phyloP scores from a whole-genome alignment of 2,329 filamentous ascomycete species.

The Akanthomyces lecanii region DNA sequence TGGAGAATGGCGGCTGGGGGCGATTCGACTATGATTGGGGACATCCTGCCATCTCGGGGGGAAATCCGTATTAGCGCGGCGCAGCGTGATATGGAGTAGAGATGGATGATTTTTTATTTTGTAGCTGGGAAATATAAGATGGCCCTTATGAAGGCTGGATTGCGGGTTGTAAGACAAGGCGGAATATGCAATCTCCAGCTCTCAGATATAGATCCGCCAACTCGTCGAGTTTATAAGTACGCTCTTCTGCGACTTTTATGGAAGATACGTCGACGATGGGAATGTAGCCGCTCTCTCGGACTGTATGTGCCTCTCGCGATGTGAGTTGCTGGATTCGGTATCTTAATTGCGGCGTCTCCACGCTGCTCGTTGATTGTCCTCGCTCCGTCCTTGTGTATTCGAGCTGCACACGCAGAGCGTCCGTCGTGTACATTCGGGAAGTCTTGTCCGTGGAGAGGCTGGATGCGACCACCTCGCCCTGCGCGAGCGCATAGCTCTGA shows the following conservation, averaged over 20 bases:
- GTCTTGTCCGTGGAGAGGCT: background rate
- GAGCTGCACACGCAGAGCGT: background rate
- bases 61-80: constrained; percentile 30
- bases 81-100: no score
- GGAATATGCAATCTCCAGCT: constrained; percentile 1
- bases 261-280: background rate
- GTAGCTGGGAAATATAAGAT: no score
- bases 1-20: constrained; percentile 49
- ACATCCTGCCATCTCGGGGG: constrained; percentile 22
- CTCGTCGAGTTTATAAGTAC: background rate
- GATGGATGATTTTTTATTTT: no score
- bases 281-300: background rate
- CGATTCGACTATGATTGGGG: constrained; percentile 50
- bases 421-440: background rate
- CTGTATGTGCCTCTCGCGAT: background rate
- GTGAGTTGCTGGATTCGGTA: constrained; percentile 11
- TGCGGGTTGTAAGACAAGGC: background rate
- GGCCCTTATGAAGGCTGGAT: background rate
- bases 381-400: constrained; percentile 5
- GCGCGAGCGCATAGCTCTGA: constrained; percentile 1
- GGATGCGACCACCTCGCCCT: constrained; percentile 2
- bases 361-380: no score
- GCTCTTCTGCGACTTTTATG: background rate
- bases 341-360: background rate
- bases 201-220: background rate